Percentiles rank a stretch among this genome's conserved stretches.
These are phyloP conservation scores for Suillus subaureus DNA, from an alignment of 768 basidiomycete genomes.

Conservation along the genomic window DNA sequence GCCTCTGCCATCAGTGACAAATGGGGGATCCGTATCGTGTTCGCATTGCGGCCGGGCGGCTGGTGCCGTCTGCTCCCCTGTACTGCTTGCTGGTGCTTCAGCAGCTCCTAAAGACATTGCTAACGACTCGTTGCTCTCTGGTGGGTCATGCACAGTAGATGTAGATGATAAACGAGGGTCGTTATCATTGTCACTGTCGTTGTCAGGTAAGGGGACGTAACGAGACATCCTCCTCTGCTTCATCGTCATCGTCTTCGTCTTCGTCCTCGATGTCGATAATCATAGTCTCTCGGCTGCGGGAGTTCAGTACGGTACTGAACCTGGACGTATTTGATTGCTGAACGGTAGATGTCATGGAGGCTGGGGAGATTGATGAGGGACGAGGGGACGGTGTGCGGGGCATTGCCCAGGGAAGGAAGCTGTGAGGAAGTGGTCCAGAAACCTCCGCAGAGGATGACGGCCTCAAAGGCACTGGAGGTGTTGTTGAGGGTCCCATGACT, in stretches of 20 bases:
- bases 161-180: constrained; percentile 1
- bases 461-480: not conserved
- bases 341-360: constrained; percentile 6
- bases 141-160: constrained; percentile 7
- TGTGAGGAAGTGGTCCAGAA: not conserved
- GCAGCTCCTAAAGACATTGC: not conserved
- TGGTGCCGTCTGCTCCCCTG: constrained; percentile 5
- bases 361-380: constrained; percentile 5
- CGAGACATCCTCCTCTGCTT: constrained; percentile 8
- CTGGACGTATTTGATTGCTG: constrained; percentile 18
- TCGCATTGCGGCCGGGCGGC: constrained; percentile 26
- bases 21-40: constrained; percentile 48
- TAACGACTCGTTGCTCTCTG: constrained; percentile 7
- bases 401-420: not conserved
- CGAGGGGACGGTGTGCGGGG: constrained; percentile 10
- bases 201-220: not conserved
- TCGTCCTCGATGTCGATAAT: constrained; percentile 37
- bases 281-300: constrained; percentile 27
- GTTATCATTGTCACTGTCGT: constrained; percentile 4
- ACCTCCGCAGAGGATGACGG: constrained; percentile 16
- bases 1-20: constrained; percentile 67
- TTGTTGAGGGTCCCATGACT: not conserved
- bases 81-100: not conserved
- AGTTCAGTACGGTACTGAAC: constrained; percentile 28
- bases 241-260: constrained; percentile 22